A percentile compares a stretch with the other conserved stretches of the same genome.
Conservation (phyloP, 345 rosid genomes). For the Salix arbutifolia region DNA sequence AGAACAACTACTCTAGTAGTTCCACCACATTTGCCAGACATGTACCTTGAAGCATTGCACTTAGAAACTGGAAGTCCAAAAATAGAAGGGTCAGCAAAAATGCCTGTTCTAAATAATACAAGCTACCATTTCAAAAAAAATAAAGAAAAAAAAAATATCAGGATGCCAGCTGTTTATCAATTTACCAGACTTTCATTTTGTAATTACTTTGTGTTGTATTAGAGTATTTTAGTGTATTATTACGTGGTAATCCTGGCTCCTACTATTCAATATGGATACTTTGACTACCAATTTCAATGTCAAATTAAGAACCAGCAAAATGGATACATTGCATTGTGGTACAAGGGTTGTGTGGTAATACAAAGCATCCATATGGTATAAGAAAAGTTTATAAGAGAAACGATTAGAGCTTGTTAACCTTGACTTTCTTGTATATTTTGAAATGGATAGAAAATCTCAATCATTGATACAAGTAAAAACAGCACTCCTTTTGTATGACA, state of each 20-base stretch:
- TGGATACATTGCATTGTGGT: neutral
- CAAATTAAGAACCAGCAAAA: neutral
- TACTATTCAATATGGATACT: neutral
- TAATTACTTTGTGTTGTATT: neutral
- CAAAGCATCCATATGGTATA: neutral
- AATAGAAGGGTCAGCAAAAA: constrained; percentile 3
- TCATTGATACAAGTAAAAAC: neutral
- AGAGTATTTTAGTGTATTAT: neutral
- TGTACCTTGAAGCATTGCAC: constrained; percentile 40
- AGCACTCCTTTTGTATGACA: neutral
- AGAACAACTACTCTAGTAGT: constrained; percentile 38
- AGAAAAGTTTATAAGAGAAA: neutral
- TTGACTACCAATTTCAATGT: too few relatives aligned
- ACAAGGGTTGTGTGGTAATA: neutral
- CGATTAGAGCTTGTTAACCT: neutral
- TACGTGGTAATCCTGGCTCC: neutral
- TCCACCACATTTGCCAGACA: constrained; percentile 42
- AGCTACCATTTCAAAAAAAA: neutral
- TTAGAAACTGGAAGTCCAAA: constrained; percentile 23
- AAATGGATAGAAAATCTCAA: neutral
- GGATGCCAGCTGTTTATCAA: neutral
- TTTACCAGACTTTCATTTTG: neutral
- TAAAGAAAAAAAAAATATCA: too few relatives aligned
- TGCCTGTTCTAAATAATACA: neutral
- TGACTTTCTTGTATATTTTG: neutral